Evolutionary conservation across 2,329 filamentous ascomycete genomes (phyloP).

Genomic region (Periconia macrospinosa): DNA sequence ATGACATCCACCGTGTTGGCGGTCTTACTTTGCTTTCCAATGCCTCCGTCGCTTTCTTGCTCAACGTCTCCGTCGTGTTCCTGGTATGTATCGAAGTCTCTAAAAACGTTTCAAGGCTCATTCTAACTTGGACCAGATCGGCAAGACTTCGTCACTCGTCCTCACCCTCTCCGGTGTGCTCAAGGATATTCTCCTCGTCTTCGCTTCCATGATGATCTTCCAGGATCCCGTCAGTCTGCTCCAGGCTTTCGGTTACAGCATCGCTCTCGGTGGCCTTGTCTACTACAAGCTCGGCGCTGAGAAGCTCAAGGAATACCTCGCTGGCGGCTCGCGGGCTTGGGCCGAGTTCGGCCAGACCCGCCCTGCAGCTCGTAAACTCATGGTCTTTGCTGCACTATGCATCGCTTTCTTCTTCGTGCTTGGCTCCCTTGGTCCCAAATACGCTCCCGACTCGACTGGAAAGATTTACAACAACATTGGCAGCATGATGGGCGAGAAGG

Average conservation of each 20-base stretch:
- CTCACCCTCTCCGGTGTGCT: slow-evolving; percentile 86
- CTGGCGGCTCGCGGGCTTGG: slow-evolving; percentile 75
- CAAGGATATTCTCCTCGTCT: slow-evolving; percentile 83
- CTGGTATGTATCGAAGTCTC: slow-evolving; percentile 61
- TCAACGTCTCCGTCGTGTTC: slow-evolving; percentile 86
- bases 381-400: slow-evolving; percentile 67
- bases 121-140: slow-evolving; percentile 61
- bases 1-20: slow-evolving; percentile 73
- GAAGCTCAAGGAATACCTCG: slow-evolving; percentile 77
- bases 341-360: slow-evolving; percentile 79
- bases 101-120: background rate
- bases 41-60: slow-evolving; percentile 74
- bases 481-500: slow-evolving; percentile 38
- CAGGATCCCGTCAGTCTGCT: slow-evolving; percentile 72
- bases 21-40: slow-evolving; percentile 73
- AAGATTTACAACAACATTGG: slow-evolving; percentile 39
- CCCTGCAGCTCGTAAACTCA: slow-evolving; percentile 76
- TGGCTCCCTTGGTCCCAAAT: slow-evolving; percentile 48
- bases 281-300: slow-evolving; percentile 88
- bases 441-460: slow-evolving; percentile 40
- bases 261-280: slow-evolving; percentile 75
- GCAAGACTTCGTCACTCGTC: slow-evolving; percentile 83
- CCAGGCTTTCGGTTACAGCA: slow-evolving; percentile 82
- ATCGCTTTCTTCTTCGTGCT: slow-evolving; percentile 71
- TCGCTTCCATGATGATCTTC: slow-evolving; percentile 80